A percentile compares a stretch with the other conserved stretches of the same genome.
Evolutionary conservation across 371 early-diverging fungal species (phyloP).

Genomic region (Gilbertella persicaria): DNA sequence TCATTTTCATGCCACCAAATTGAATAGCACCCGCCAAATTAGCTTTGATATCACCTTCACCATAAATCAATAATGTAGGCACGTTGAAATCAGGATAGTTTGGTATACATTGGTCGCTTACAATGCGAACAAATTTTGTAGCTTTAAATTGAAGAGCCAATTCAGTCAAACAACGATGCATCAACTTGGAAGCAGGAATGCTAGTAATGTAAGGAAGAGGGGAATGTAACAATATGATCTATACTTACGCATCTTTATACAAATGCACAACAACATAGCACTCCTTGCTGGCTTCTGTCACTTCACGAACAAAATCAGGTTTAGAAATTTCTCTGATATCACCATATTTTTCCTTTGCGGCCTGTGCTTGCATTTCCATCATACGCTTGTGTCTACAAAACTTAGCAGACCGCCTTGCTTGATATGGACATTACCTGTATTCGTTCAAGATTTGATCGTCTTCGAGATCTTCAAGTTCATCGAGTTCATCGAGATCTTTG

Average conservation of each 20-base stretch:
- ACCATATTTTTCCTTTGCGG: constrained; percentile 75
- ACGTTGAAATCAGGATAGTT: constrained; percentile 92
- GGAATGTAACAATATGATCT: background rate
- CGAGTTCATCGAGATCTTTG: constrained; percentile 84
- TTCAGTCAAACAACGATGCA: constrained; percentile 73
- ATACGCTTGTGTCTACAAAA: constrained; percentile 66
- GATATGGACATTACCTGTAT: constrained; percentile 54
- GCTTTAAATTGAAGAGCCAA: constrained; percentile 83
- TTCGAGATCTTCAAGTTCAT: constrained; percentile 87
- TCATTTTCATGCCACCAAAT: constrained; percentile 84
- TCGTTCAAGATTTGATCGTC: constrained; percentile 82
- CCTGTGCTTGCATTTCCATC: constrained; percentile 70
- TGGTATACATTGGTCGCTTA: constrained; percentile 90
- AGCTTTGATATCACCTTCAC: constrained; percentile 79
- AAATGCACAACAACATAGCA: constrained; percentile 77
- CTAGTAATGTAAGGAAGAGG: constrained; percentile 30
- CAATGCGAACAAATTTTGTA: constrained; percentile 92
- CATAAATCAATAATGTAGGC: constrained; percentile 90
- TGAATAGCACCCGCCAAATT: constrained; percentile 82
- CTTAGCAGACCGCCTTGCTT: background rate
- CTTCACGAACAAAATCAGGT: constrained; percentile 88
- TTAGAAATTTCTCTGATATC: constrained; percentile 84
- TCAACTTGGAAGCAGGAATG: constrained; percentile 78
- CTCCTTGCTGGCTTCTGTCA: constrained; percentile 86
- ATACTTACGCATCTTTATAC: constrained; percentile 71